phyloP scores from a whole-genome alignment of 306 rosid species.

The Fragaria iinumae region DNA sequence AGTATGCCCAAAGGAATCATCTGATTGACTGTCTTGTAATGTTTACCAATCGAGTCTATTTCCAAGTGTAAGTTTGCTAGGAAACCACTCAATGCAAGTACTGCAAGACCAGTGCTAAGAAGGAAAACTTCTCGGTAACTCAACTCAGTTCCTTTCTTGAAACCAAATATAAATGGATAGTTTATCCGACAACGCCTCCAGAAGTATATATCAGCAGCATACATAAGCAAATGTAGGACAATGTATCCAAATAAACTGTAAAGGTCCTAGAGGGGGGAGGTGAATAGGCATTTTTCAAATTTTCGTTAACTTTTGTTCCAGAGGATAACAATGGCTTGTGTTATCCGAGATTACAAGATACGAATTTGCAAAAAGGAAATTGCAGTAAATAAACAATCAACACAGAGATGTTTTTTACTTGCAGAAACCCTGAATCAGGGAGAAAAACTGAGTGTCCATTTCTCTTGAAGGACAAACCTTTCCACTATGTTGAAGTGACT shows the following conservation, averaged over 20 bases:
- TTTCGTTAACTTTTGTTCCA: too few relatives aligned
- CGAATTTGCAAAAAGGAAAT: too few relatives aligned
- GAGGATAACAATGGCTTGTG: too few relatives aligned
- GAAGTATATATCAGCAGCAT: slow-evolving; percentile 58
- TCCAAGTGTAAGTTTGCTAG: slow-evolving; percentile 63
- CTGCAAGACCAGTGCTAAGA: slow-evolving; percentile 65
- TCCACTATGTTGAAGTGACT: too few relatives aligned
- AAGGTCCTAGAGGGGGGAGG: too few relatives aligned
- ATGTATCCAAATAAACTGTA: slow-evolving; percentile 53
- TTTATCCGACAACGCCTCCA: slow-evolving; percentile 70
- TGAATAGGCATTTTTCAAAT: too few relatives aligned
- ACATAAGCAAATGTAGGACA: slow-evolving; percentile 67
- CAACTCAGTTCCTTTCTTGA: slow-evolving; percentile 67
- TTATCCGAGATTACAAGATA: too few relatives aligned
- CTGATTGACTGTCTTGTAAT: slow-evolving; percentile 46
- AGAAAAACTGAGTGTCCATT: too few relatives aligned
- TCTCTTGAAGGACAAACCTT: too few relatives aligned
- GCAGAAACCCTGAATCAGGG: too few relatives aligned
- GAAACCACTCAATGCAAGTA: slow-evolving; percentile 58
- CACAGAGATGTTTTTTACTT: too few relatives aligned
- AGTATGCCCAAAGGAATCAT: slow-evolving; percentile 62
- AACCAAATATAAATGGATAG: slow-evolving; percentile 72
- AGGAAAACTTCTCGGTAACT: slow-evolving; percentile 54
- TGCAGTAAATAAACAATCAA: too few relatives aligned
- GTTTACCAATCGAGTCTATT: slow-evolving; percentile 35